Evolutionary conservation across 768 basidiomycete genomes (phyloP).

Genomic region (Termitomyces sp.): DNA sequence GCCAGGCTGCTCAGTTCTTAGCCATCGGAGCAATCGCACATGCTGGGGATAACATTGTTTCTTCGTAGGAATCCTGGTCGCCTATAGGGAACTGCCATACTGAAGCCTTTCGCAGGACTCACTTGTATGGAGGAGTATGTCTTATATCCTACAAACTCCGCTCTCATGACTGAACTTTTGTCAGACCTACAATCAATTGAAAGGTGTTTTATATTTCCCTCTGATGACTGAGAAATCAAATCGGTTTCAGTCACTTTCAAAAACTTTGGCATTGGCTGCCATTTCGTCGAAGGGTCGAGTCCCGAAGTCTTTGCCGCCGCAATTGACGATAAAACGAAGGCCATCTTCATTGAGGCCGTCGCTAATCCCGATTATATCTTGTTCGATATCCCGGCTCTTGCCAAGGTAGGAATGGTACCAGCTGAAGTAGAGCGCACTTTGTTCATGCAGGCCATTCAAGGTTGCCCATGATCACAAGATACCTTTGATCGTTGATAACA

Average conservation of each 20-base stretch:
- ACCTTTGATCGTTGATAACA: constrained; percentile 80
- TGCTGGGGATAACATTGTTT: constrained; percentile 74
- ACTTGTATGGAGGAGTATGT: constrained; percentile 65
- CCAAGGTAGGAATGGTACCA: constrained; percentile 41
- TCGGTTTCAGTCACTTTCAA: constrained; percentile 51
- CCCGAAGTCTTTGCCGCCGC: constrained; percentile 57
- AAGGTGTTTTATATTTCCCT: constrained; percentile 27
- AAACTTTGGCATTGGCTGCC: constrained; percentile 59
- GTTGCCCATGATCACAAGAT: constrained; percentile 68
- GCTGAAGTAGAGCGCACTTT: neutral
- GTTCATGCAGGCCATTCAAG: constrained; percentile 23
- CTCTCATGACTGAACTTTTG: neutral
- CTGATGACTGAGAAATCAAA: constrained; percentile 1
- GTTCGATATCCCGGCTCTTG: constrained; percentile 60
- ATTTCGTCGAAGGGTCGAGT: constrained; percentile 53
- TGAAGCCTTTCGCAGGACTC: constrained; percentile 33
- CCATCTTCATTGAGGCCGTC: constrained; percentile 70
- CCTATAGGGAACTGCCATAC: neutral
- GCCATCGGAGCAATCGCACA: constrained; percentile 56
- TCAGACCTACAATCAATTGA: constrained; percentile 74
- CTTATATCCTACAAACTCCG: neutral
- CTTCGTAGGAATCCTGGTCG: constrained; percentile 40
- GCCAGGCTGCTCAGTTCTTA: constrained; percentile 76
- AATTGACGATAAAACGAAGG: constrained; percentile 77
- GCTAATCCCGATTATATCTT: constrained; percentile 76